Conservation (phyloP, 495 filamentous ascomycete genomes). For the Penicilliopsis zonata region DNA sequence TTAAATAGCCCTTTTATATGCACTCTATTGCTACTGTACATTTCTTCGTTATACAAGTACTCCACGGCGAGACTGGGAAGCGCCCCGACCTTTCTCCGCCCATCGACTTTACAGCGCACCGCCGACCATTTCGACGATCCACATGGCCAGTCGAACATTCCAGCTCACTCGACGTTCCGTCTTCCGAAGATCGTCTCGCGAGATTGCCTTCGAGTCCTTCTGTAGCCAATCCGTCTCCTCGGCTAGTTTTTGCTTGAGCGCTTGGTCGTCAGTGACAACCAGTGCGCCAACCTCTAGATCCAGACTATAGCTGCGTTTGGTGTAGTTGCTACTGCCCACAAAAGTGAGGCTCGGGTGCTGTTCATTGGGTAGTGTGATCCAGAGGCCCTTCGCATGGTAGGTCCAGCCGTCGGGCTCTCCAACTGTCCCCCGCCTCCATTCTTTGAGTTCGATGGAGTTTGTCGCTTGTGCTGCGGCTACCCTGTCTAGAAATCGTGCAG, state of each 20-base stretch:
- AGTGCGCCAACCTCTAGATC: conserved; percentile 81
- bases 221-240: conserved; percentile 72
- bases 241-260: conserved; percentile 57
- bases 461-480: conserved; percentile 47
- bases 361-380: conserved; percentile 61
- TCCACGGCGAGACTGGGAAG: no score
- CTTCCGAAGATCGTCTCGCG: conserved; percentile 61
- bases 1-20: no score
- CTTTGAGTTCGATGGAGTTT: conserved; percentile 60
- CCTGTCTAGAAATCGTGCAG: conserved; percentile 65
- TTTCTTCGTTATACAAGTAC: no score
- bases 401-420: conserved; percentile 80
- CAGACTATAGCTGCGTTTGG: conserved; percentile 79
- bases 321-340: conserved; percentile 92
- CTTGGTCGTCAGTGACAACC: conserved; percentile 69
- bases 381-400: conserved; percentile 95
- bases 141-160: conserved; percentile 81
- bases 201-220: conserved; percentile 52
- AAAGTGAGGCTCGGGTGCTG: conserved; percentile 61
- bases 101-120: conserved; percentile 64
- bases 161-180: conserved; percentile 73
- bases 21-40: no score
- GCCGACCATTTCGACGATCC: conserved; percentile 66
- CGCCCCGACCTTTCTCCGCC: no score
- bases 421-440: conserved; percentile 80